Conservation (phyloP, 2,329 filamentous ascomycete species). For the Fusarium praegraminearum region DNA sequence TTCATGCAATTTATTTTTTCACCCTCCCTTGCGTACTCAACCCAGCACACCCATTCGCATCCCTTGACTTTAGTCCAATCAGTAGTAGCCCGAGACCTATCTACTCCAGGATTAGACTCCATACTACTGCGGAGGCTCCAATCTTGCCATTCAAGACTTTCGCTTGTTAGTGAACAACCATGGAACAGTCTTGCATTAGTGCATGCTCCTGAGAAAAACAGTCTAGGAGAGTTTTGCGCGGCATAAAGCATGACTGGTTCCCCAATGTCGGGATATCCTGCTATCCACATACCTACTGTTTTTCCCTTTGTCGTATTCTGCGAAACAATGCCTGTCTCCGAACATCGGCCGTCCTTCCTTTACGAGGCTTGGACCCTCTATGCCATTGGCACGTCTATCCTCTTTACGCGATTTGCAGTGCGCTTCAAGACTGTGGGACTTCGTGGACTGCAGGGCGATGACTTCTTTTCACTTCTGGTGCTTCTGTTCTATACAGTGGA, state of each 20-base stretch:
- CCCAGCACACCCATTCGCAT: background rate
- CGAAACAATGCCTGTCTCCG: background rate
- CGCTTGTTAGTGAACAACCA: background rate
- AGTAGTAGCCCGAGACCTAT: too few species aligned
- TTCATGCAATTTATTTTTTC: background rate
- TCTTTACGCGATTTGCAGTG: constrained; percentile 52
- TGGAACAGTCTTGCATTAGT: background rate
- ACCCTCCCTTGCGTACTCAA: background rate
- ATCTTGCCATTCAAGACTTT: background rate
- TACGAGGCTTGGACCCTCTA: constrained; percentile 51
- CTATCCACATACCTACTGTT: background rate
- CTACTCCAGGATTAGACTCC: background rate
- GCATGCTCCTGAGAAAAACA: background rate
- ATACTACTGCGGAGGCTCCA: background rate
- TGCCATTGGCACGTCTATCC: constrained; percentile 48
- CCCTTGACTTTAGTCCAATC: background rate
- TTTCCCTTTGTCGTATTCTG: background rate
- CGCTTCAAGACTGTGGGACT: constrained; percentile 54
- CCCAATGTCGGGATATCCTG: background rate
- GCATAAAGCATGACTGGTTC: constrained; percentile 1
- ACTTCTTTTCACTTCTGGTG: constrained; percentile 53
- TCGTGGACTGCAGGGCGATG: constrained; percentile 55
- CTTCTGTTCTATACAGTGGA: constrained; percentile 52
- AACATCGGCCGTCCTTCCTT: constrained; percentile 40
- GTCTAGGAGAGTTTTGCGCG: too few species aligned